phyloP scores from a whole-genome alignment of 805 yeast genomes.

The Yamadazyma akitaensis region DNA sequence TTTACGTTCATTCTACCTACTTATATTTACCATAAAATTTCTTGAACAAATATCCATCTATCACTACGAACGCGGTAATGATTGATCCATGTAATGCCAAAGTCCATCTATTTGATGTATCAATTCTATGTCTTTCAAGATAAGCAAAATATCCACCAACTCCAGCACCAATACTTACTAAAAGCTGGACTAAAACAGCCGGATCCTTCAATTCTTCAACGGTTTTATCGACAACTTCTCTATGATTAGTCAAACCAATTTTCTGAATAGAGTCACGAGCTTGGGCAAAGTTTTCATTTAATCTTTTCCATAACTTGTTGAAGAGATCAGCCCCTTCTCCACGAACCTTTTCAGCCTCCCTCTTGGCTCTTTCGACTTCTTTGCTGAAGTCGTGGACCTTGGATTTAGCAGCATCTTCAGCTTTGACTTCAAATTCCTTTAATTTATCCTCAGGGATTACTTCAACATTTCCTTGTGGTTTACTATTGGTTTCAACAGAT shows the following conservation, averaged over 20 bases:
- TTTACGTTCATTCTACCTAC: constrained; percentile 19
- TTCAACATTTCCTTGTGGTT: constrained; percentile 13
- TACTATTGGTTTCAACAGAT: constrained; percentile 15
- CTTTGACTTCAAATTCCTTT: constrained; percentile 15
- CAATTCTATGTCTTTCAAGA: constrained; percentile 49
- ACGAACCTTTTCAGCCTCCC: constrained; percentile 19
- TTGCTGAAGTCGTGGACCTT: constrained; percentile 18
- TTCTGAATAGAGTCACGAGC: constrained; percentile 5
- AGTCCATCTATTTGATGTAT: constrained; percentile 42
- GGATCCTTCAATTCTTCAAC: constrained; percentile 55
- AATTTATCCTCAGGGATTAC: constrained; percentile 14
- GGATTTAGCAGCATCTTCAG: constrained; percentile 14
- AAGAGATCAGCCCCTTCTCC: constrained; percentile 22
- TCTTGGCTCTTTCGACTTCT: constrained; percentile 15
- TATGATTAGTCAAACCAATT: constrained; percentile 12
- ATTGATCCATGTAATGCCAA: constrained; percentile 49
- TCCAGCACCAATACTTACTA: constrained; percentile 46
- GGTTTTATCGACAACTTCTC: constrained; percentile 17
- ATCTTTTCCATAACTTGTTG: constrained; percentile 14
- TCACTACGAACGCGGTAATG: constrained; percentile 50
- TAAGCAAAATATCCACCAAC: constrained; percentile 49
- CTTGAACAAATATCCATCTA: constrained; percentile 53
- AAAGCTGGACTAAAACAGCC: constrained; percentile 52
- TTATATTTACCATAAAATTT: constrained; percentile 55
- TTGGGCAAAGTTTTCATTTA: constrained; percentile 1